phyloP scores from a whole-genome alignment of 805 yeast genomes.

The Metschnikowia peoriensis region DNA sequence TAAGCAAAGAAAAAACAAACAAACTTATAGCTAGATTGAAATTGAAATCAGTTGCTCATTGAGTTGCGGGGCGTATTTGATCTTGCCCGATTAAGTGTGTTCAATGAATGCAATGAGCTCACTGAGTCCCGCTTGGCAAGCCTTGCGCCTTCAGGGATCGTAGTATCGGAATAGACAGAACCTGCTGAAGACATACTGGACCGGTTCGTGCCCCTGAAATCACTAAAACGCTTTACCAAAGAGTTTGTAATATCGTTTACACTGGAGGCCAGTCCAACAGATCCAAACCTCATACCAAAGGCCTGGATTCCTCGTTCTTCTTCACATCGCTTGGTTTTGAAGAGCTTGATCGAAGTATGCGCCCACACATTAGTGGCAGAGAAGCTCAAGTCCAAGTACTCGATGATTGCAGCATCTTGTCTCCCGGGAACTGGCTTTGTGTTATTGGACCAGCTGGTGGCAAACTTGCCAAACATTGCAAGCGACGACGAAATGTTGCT shows the following conservation, averaged over 20 bases:
- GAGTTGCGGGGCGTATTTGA: conserved; percentile 35
- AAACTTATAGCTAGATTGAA: too few species aligned
- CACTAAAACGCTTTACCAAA: conserved; percentile 48
- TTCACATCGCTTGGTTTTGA: conserved; percentile 35
- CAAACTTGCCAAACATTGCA: conserved; percentile 37
- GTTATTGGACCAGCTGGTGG: conserved; percentile 34
- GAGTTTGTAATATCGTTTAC: conserved; percentile 46
- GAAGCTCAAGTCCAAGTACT: conserved; percentile 29
- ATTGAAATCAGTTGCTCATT: conserved; percentile 18
- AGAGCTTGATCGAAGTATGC: conserved; percentile 48
- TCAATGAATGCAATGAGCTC: conserved; percentile 39
- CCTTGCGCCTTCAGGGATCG: conserved; percentile 19
- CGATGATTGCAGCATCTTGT: conserved; percentile 11
- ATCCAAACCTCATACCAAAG: conserved; percentile 15
- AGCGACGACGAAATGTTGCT: conserved; percentile 37
- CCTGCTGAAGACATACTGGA: conserved; percentile 25
- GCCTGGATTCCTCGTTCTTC: conserved; percentile 23
- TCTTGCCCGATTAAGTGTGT: conserved; percentile 36
- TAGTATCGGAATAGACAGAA: conserved; percentile 24
- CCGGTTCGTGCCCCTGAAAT: conserved; percentile 35
- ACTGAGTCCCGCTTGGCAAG: conserved; percentile 29
- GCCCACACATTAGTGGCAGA: conserved; percentile 51
- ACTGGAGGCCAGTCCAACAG: conserved; percentile 9
- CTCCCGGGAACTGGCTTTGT: conserved; percentile 4
- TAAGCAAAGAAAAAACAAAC: too few species aligned